Percentiles rank a stretch among this genome's conserved stretches.
Evolutionary conservation across 345 rosid species (phyloP).

Genomic region (Eutrema heterophyllum): DNA sequence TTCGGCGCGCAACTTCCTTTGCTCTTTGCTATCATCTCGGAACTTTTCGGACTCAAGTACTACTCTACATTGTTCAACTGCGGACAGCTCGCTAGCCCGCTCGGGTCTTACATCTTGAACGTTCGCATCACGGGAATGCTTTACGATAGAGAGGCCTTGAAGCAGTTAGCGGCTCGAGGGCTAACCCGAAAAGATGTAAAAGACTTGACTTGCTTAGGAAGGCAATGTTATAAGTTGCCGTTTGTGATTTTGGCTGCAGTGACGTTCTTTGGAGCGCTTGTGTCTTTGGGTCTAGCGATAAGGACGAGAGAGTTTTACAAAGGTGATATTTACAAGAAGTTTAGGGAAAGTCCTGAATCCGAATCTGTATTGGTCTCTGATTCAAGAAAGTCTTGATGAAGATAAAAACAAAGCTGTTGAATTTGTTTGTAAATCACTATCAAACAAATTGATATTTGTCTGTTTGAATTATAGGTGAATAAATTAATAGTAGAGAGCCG

Average conservation of each 20-base stretch:
- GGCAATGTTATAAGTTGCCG: conserved; percentile 54
- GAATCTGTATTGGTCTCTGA: conserved; percentile 7
- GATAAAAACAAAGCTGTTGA: neutral
- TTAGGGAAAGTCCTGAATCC: conserved; percentile 39
- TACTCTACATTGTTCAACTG: conserved; percentile 90
- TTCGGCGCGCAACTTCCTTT: conserved; percentile 77
- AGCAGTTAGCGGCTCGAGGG: conserved; percentile 47
- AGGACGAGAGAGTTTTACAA: conserved; percentile 72
- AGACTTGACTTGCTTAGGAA: conserved; percentile 64
- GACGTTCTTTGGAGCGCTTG: conserved; percentile 56
- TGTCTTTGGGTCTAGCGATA: conserved; percentile 52
- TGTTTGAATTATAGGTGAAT: neutral
- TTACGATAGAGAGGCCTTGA: conserved; percentile 63
- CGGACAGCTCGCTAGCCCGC: conserved; percentile 79
- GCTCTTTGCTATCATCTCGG: conserved; percentile 73
- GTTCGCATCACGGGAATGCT: conserved; percentile 65
- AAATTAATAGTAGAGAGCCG: neutral
- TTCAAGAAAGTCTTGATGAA: conserved; percentile 16
- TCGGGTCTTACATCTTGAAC: conserved; percentile 73
- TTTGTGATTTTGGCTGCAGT: conserved; percentile 50
- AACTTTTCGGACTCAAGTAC: conserved; percentile 84
- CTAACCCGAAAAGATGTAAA: conserved; percentile 46
- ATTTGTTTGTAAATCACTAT: neutral
- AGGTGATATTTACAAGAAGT: conserved; percentile 79
- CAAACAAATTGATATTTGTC: neutral